A percentile compares a stretch with the other conserved stretches of the same genome.
phyloP scores from a whole-genome alignment of 2,329 filamentous ascomycete genomes.

The Ceratocystiopsis sp. region DNA sequence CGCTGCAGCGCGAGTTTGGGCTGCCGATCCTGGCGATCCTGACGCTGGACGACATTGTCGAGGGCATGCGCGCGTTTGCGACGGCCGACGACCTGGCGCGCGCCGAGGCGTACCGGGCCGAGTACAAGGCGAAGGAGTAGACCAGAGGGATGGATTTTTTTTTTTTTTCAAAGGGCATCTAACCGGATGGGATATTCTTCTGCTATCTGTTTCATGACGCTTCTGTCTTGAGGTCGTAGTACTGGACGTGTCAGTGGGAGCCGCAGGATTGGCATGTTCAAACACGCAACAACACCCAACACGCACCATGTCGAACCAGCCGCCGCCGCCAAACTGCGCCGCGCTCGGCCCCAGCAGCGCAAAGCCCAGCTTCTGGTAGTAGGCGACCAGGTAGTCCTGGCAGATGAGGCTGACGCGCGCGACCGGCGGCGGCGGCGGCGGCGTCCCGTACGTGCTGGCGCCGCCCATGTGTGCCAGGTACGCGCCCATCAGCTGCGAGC shows the following conservation, averaged over 20 bases:
- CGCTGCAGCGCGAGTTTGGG: slow-evolving; percentile 65
- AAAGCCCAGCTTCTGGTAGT: slow-evolving; percentile 66
- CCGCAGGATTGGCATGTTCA: background rate
- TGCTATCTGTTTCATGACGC: background rate
- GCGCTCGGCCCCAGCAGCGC: slow-evolving; percentile 48
- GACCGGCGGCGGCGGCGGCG: slow-evolving; percentile 21
- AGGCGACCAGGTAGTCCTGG: slow-evolving; percentile 55
- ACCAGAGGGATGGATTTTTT: no score
- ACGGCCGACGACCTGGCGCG: slow-evolving; percentile 44
- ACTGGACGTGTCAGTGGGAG: background rate
- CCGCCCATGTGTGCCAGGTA: slow-evolving; percentile 57
- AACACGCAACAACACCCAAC: background rate
- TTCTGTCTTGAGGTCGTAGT: slow-evolving; percentile 1
- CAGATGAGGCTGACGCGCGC: slow-evolving; percentile 60
- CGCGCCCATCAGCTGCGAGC: slow-evolving; percentile 53
- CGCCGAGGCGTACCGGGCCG: slow-evolving; percentile 56
- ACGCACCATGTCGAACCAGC: slow-evolving; percentile 65
- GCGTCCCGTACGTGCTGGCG: background rate
- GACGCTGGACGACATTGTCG: slow-evolving; percentile 69
- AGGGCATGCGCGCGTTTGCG: slow-evolving; percentile 44
- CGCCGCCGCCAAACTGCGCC: slow-evolving; percentile 58
- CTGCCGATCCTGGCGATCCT: slow-evolving; percentile 74
- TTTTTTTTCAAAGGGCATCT: background rate
- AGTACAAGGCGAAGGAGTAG: slow-evolving; percentile 39
- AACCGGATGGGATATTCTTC: background rate